These are phyloP conservation scores for Cyclostephanos invisitatus DNA, from an alignment of 108 stramenopile genomes.

Conservation along the genomic window DNA sequence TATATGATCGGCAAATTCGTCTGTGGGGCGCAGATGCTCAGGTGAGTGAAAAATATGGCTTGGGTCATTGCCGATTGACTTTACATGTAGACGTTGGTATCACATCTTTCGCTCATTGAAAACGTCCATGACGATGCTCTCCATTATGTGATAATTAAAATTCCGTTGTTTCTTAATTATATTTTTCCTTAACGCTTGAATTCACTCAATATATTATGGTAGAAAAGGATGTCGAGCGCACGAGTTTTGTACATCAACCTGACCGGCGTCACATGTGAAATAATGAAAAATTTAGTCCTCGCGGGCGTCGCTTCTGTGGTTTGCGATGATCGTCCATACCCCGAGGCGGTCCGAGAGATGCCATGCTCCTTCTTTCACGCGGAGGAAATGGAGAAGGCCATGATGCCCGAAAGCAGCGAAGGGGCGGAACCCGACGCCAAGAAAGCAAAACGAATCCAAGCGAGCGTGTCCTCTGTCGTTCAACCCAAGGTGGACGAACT, in stretches of 20 bases:
- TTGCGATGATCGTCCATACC: constrained; percentile 76
- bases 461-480: constrained; percentile 67
- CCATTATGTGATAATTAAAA: constrained; percentile 1
- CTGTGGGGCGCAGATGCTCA: constrained; percentile 97
- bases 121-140: neutral
- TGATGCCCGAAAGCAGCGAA: constrained; percentile 4
- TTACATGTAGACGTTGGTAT: neutral
- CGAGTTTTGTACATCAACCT: constrained; percentile 89
- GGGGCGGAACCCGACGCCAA: constrained; percentile 40
- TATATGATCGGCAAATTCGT: constrained; percentile 96
- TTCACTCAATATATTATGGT: constrained; percentile 12
- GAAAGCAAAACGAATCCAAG: constrained; percentile 40
- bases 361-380: constrained; percentile 54
- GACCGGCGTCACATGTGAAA: constrained; percentile 82
- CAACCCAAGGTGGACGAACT: constrained; percentile 84
- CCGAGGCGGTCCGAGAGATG: constrained; percentile 49
- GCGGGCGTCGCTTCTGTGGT: constrained; percentile 88
- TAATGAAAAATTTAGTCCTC: constrained; percentile 91
- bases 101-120: neutral
- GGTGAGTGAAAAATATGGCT: constrained; percentile 34
- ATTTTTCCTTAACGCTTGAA: neutral
- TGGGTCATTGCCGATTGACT: constrained; percentile 1
- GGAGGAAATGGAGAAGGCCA: constrained; percentile 40
- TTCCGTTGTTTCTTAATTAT: neutral
- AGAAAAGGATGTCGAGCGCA: constrained; percentile 83